Evolutionary conservation across 345 rosid genomes (phyloP), one percentile per base, ranked within the genome.

Genomic region (Abelmoschus esculentus): DNA sequence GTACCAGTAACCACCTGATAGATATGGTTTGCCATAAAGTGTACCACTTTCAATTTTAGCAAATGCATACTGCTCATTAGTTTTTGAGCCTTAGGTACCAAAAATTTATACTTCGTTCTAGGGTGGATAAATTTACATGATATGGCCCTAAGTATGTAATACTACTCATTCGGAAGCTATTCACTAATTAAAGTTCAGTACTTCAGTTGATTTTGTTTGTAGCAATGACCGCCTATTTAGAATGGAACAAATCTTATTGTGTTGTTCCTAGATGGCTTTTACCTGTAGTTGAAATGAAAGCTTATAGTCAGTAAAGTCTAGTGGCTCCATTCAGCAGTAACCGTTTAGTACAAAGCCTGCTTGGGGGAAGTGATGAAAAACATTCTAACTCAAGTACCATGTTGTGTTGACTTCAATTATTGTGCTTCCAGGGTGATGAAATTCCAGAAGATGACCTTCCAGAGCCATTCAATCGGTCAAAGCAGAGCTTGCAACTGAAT

Each of bases 381-480:
- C 65, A 15, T 61, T 32, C 3, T 32, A 61, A 32, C 17, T 22
- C 12, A 46, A 19, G 40, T 54, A 40, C 18, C 68, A 8, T 29
- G 36, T 13, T 34, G 17, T 58, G n/a, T 52, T 77, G 17, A 70
- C n/a, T 40, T 29, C 7, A 28, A 6, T 28, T 70, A 29, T 59
- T 49, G n/a, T 52, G 31, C 7, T 70, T 85, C 62, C 81, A 92
- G 98, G 90, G 81, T 66, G 96, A 80, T 71, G 92, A 87, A 57
- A 74, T 96, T 77, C 99, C 97, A 1, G 87, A 84, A 71, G 95
- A 79, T 32, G 71, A 76, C 12, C 85, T 96, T 57, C 98, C 97
- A 1, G 95, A 86, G 75, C 87, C 91, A 2, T 96, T 82, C 78
- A 83, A 80, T 73, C 70, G 52, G 46, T 61, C 63, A 22, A 78